Evolutionary conservation across 2,329 filamentous ascomycete species (phyloP), one percentile per base, ranked within the genome.

Genomic region (Rutstroemia sydowiana): DNA sequence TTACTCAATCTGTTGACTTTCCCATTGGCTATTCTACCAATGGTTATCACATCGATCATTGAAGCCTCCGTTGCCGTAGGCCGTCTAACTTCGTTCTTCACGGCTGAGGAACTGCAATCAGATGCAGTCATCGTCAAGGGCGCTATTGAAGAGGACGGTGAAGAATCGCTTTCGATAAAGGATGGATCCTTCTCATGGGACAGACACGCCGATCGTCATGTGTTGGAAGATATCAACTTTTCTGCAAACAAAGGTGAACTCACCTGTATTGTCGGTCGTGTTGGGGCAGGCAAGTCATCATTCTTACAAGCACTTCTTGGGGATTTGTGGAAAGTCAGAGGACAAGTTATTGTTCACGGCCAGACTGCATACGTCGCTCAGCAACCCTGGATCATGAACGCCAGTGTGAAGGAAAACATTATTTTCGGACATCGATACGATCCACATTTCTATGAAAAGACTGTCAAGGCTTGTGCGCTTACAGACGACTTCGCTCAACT

Each of bases 1-100:
- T 76, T 98, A 21, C 98, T 98, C 79, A 98, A 98, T 66, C 76
- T 98, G 26, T 79, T 98, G 43, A 95, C 91, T 0, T 98, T 98
- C 71, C 95, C 93, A 1, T 79, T 98, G 49, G 87, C 93, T 2
- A 85, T 98, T 34, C 75, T 98, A 28, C 93, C 93, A 7, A 97
- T 98, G 91, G 91, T 98, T 34, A 97, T 98, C 60, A 95, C 91
- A 0, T 85, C 92, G 6, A 88, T 98, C 57, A 90, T 98, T 30
- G 93, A 98, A 69, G 91, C 93, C 10, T 88, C 82, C n/a, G 93
- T 98, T 51, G 93, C 93, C 21, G 88, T 95, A 20, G 81, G 81
- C 26, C 87, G 93, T 63, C 75, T 98, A 59, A 93, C 90, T 0
- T 78, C 83, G 34, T 98, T 89, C 69, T 81, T 98, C 54, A 80